A percentile compares a stretch with the other conserved stretches of the same genome.
Conservation (phyloP, 2,329 filamentous ascomycete species). For the Botryotinia convoluta region DNA sequence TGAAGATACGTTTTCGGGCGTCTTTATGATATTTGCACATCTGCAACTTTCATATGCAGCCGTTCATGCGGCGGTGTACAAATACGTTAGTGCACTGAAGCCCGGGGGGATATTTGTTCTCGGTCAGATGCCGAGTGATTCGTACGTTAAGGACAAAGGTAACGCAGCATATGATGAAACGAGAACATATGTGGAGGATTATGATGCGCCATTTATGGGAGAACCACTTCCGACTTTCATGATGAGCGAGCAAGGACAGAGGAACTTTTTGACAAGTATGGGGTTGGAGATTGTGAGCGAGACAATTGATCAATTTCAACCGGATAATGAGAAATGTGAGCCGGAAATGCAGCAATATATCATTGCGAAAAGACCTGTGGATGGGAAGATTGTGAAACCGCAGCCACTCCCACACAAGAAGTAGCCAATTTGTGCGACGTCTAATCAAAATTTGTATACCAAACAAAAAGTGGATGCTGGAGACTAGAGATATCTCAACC, state of each 20-base stretch:
- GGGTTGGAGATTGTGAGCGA: conserved; percentile 32
- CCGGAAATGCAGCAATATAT: conserved; percentile 24
- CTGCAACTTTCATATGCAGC: conserved; percentile 34
- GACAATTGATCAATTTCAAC: conserved; percentile 29
- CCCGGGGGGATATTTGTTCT: conserved; percentile 34
- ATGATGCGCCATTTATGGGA: conserved; percentile 31
- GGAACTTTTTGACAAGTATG: conserved; percentile 29
- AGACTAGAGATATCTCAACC: background rate
- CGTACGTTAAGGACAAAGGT: conserved; percentile 32
- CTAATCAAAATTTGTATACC: background rate
- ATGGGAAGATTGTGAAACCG: conserved; percentile 3
- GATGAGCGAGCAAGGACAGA: conserved; percentile 30
- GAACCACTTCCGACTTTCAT: conserved; percentile 28
- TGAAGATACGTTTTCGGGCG: conserved; percentile 29
- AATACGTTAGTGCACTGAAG: conserved; percentile 30
- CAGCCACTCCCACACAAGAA: conserved; percentile 19
- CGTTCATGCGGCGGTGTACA: conserved; percentile 32
- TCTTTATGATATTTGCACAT: conserved; percentile 38
- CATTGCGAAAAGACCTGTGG: conserved; percentile 19
- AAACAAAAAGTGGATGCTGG: background rate
- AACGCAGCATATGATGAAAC: conserved; percentile 35
- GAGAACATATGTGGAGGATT: conserved; percentile 31
- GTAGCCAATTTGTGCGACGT: background rate
- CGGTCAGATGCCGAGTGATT: conserved; percentile 35
- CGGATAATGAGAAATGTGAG: conserved; percentile 26